phyloP scores from a whole-genome alignment of 345 rosid genomes.

The Anacardium occidentale region DNA sequence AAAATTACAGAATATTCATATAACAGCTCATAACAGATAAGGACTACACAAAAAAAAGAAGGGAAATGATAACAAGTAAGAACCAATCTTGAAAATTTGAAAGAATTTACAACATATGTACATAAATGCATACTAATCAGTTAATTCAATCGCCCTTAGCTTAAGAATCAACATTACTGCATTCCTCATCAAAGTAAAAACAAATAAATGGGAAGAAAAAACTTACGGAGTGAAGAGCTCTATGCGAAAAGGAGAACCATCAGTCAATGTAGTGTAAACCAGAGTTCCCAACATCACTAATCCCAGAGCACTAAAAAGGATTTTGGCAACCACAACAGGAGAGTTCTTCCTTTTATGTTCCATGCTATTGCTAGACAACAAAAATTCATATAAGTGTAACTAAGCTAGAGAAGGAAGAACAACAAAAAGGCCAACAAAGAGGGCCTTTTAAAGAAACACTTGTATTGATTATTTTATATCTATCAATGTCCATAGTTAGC shows the following conservation, averaged over 20 bases:
- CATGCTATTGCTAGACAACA: constrained; percentile 38
- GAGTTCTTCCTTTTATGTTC: constrained; percentile 45
- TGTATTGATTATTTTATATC: neutral
- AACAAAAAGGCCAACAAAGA: neutral
- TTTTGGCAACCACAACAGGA: constrained; percentile 52
- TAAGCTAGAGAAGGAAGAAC: neutral
- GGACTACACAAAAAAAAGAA: neutral
- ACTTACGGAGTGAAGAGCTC: constrained; percentile 86
- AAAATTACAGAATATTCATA: neutral
- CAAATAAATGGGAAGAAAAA: neutral
- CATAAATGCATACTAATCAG: neutral
- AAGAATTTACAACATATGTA: neutral
- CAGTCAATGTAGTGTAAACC: constrained; percentile 57
- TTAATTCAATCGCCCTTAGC: neutral
- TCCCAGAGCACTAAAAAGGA: constrained; percentile 61
- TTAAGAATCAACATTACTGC: neutral
- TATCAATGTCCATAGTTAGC: neutral
- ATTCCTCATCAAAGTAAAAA: neutral
- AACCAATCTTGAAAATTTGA: neutral
- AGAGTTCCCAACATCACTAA: constrained; percentile 71
- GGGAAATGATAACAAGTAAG: neutral
- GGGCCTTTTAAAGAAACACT: neutral
- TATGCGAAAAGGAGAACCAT: constrained; percentile 84
- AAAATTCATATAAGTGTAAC: constrained; percentile 5
- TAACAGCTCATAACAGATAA: neutral